Evolutionary conservation across 306 rosid genomes (phyloP).

Genomic region (Quercus dentata): DNA sequence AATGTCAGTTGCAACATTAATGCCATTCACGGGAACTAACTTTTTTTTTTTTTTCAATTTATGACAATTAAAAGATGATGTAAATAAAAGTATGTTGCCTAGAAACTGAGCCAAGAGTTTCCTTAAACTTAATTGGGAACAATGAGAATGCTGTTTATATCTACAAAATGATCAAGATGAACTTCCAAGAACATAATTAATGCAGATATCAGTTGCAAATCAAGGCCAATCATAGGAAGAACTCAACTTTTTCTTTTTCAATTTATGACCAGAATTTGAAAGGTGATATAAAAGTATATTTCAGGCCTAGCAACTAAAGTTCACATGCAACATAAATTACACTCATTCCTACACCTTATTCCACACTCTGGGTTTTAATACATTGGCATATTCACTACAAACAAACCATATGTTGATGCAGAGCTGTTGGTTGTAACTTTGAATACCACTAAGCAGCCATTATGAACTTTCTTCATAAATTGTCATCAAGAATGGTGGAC

Average conservation of each 20-base stretch:
- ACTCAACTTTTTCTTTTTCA: conserved; percentile 3
- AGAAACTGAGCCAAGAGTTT: no score
- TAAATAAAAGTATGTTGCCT: no score
- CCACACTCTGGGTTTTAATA: conserved; percentile 44
- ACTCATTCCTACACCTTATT: conserved; percentile 64
- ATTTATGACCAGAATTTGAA: conserved; percentile 40
- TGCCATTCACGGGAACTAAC: no score
- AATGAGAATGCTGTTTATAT: no score
- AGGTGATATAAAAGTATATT: conserved; percentile 26
- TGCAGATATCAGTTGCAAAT: conserved; percentile 1
- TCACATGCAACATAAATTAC: conserved; percentile 66
- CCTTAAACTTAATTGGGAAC: not conserved
- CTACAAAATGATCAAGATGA: no score
- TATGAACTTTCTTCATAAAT: conserved; percentile 38
- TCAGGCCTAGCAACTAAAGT: conserved; percentile 40
- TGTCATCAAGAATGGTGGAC: conserved; percentile 75
- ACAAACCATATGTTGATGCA: conserved; percentile 35
- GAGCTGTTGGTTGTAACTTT: conserved; percentile 31
- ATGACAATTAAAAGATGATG: no score
- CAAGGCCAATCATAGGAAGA: not conserved
- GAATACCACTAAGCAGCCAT: conserved; percentile 34
- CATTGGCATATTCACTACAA: conserved; percentile 49
- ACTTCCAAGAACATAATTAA: not conserved
- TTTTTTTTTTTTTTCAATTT: no score
- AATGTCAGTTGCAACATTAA: no score